phyloP scores from a whole-genome alignment of 441 rosid genomes.

The Dalechampia spathulata region DNA sequence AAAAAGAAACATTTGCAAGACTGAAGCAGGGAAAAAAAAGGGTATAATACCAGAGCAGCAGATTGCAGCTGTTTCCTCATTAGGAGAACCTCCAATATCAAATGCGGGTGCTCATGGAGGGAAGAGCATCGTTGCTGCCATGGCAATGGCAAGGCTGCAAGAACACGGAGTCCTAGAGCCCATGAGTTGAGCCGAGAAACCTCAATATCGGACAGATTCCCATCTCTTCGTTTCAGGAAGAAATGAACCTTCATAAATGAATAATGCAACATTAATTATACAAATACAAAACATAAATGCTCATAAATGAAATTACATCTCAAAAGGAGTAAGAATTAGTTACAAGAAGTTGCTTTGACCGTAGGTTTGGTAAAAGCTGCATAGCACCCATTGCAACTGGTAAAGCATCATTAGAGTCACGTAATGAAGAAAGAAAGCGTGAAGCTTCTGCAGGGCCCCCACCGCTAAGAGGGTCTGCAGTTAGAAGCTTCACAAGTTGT shows the following conservation, averaged over 20 bases:
- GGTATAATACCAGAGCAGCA: constrained; percentile 67
- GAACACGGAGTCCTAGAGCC: constrained; percentile 98
- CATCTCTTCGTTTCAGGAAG: constrained; percentile 86
- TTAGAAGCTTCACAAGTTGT: constrained; percentile 97
- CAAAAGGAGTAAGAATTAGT: constrained; percentile 19
- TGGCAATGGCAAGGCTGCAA: constrained; percentile 94
- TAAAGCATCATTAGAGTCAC: constrained; percentile 91
- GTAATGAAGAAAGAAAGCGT: constrained; percentile 90
- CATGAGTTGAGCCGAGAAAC: constrained; percentile 89
- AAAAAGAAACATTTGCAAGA: constrained; percentile 5
- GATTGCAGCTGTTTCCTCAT: constrained; percentile 97
- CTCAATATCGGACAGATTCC: constrained; percentile 76
- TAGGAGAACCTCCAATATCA: constrained; percentile 90
- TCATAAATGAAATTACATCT: constrained; percentile 10
- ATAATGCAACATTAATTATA: constrained; percentile 11
- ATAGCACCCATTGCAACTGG: constrained; percentile 99
- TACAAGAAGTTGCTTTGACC: constrained; percentile 98
- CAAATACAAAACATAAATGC: constrained; percentile 4
- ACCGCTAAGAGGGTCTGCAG: constrained; percentile 95
- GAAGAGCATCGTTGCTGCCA: constrained; percentile 99
- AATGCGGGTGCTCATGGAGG: constrained; percentile 89
- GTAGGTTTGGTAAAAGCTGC: constrained; percentile 92
- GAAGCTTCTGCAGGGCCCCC: constrained; percentile 99
- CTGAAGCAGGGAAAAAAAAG: constrained; percentile 15
- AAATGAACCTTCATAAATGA: constrained; percentile 76